Percentiles rank a stretch among this genome's conserved stretches.
Evolutionary conservation across 2,329 filamentous ascomycete species (phyloP).

Genomic region (Colletotrichum echinochloae): DNA sequence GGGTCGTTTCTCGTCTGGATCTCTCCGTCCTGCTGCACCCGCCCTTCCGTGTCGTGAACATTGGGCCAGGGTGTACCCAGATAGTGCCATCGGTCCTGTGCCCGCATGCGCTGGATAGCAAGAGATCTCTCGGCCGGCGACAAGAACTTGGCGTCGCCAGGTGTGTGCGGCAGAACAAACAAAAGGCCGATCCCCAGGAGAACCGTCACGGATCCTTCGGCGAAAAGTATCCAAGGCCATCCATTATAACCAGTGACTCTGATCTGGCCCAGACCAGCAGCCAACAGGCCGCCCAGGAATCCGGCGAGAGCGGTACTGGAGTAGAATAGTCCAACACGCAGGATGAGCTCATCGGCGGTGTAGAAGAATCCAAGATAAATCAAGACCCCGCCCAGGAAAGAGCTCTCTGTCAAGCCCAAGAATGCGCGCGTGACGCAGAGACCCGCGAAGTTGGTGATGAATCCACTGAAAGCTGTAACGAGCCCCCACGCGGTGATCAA

Average conservation of each 20-base stretch:
- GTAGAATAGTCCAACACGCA: slow-evolving; percentile 45
- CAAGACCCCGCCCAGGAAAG: slow-evolving; percentile 44
- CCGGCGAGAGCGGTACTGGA: slow-evolving; percentile 39
- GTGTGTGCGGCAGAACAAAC: slow-evolving; percentile 32
- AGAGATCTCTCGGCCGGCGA: slow-evolving; percentile 3
- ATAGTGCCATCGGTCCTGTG: slow-evolving; percentile 31
- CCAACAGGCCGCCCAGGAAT: slow-evolving; percentile 38
- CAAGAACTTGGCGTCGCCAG: slow-evolving; percentile 34
- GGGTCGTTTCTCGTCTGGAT: not conserved
- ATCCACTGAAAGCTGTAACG: slow-evolving; percentile 42
- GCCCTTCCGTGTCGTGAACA: not conserved
- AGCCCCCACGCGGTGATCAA: slow-evolving; percentile 44
- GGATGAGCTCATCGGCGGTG: slow-evolving; percentile 42
- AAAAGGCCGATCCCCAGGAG: slow-evolving; percentile 17
- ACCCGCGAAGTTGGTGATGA: slow-evolving; percentile 42
- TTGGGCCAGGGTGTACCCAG: not conserved
- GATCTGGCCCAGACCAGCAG: slow-evolving; percentile 30
- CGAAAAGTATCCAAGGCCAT: slow-evolving; percentile 43
- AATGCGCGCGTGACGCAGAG: slow-evolving; percentile 43
- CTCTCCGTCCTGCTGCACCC: not conserved
- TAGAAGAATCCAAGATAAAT: slow-evolving; percentile 47
- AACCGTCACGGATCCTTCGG: slow-evolving; percentile 37
- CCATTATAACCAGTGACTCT: slow-evolving; percentile 21
- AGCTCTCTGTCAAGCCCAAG: slow-evolving; percentile 44
- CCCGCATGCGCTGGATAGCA: slow-evolving; percentile 19